phyloP scores from a whole-genome alignment of 495 filamentous ascomycete species.

The Viridothelium virens region DNA sequence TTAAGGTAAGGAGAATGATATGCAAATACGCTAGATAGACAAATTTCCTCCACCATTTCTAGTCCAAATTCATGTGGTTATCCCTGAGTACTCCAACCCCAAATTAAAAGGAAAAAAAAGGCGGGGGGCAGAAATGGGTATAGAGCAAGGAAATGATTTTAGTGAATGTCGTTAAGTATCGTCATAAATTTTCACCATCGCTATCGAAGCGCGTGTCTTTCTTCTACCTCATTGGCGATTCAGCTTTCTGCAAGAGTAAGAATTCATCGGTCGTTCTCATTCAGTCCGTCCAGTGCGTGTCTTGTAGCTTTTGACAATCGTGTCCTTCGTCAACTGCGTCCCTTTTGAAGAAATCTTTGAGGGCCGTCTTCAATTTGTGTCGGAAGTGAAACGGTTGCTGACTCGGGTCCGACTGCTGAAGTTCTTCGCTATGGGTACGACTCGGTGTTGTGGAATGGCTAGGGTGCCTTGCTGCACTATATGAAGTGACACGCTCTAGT shows the following conservation, averaged over 20 bases:
- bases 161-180: neutral
- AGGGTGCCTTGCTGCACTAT: neutral
- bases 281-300: slow-evolving; percentile 8
- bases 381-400: neutral
- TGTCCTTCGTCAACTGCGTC: neutral
- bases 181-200: neutral
- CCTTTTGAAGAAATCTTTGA: slow-evolving; percentile 7
- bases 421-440: neutral
- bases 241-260: neutral
- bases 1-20: too few species aligned
- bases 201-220: neutral
- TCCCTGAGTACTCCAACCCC: neutral
- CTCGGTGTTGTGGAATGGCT: neutral
- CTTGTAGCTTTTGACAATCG: neutral
- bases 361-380: slow-evolving; percentile 1
- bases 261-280: neutral
- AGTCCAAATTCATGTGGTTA: neutral
- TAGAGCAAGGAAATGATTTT: neutral
- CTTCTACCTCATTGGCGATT: neutral
- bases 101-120: neutral
- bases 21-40: neutral
- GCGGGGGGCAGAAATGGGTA: neutral
- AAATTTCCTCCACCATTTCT: neutral
- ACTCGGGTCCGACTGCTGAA: neutral
- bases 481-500: neutral